Conservation (phyloP, 257 asterid species). For the Fraxinus excelsior region DNA sequence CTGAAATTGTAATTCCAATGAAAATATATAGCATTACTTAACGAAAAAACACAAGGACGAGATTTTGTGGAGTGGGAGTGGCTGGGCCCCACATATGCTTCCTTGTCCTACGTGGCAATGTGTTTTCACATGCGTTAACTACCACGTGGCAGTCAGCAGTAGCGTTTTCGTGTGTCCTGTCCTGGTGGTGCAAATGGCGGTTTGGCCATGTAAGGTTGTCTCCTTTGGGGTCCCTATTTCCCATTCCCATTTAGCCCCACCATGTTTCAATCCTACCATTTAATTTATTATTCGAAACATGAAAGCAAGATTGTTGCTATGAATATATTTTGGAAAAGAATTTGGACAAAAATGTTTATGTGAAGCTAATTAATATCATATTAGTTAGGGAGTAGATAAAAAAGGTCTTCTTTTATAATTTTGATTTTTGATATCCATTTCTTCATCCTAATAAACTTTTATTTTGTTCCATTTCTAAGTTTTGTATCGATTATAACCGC, state of each 20-base stretch:
- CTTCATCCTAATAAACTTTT: not conserved
- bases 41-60: not conserved
- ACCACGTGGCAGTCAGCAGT: conserved; percentile 32
- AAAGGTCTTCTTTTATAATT: not conserved
- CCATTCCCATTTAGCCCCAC: conserved; percentile 32
- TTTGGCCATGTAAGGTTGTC: conserved; percentile 55
- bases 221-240: conserved; percentile 21
- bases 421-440: not conserved
- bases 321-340: too few species aligned
- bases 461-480: not conserved
- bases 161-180: conserved; percentile 33
- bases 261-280: conserved; percentile 16
- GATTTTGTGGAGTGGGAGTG: not conserved
- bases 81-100: not conserved
- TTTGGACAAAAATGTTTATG: not conserved
- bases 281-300: not conserved
- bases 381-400: not conserved
- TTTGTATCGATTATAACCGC: not conserved
- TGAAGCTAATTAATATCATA: not conserved
- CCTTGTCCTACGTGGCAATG: conserved; percentile 20
- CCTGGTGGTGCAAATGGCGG: conserved; percentile 45
- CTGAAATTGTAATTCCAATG: too few species aligned
- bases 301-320: not conserved
- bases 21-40: not conserved
- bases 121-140: conserved; percentile 29